phyloP scores from a whole-genome alignment of 2,329 filamentous ascomycete species.

The Verticillium dahliae region DNA sequence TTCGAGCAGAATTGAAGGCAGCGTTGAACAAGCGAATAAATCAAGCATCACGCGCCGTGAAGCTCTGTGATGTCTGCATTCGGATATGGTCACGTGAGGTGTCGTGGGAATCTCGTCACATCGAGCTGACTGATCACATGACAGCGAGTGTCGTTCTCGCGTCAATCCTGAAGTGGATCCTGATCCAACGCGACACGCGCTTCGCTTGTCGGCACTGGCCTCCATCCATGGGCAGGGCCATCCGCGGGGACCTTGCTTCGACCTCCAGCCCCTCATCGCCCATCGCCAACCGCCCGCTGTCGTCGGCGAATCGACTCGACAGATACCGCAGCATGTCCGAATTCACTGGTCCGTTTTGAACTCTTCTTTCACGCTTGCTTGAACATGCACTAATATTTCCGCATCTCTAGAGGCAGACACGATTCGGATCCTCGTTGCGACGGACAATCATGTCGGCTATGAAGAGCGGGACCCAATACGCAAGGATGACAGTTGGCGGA shows the following conservation, averaged over 20 bases:
- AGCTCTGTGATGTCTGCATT: too few species aligned
- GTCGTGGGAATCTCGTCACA: too few species aligned
- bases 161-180: not conserved
- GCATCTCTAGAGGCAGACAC: slow-evolving; percentile 58
- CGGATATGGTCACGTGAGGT: too few species aligned
- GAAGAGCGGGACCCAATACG: slow-evolving; percentile 88
- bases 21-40: too few species aligned
- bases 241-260: not conserved
- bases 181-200: not conserved
- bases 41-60: too few species aligned
- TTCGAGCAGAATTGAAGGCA: too few species aligned
- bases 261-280: not conserved
- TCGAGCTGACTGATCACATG: not conserved
- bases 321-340: not conserved
- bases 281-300: not conserved
- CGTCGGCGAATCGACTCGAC: not conserved
- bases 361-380: not conserved
- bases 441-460: slow-evolving; percentile 97
- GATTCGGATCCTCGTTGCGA: slow-evolving; percentile 88
- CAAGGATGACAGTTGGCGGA: slow-evolving; percentile 95
- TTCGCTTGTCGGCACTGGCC: not conserved
- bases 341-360: not conserved
- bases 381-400: not conserved
- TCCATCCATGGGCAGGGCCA: not conserved
- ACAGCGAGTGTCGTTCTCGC: not conserved